Evolutionary conservation across 176 grass and related monocot species (phyloP).

Genomic region (Musa itinerans): DNA sequence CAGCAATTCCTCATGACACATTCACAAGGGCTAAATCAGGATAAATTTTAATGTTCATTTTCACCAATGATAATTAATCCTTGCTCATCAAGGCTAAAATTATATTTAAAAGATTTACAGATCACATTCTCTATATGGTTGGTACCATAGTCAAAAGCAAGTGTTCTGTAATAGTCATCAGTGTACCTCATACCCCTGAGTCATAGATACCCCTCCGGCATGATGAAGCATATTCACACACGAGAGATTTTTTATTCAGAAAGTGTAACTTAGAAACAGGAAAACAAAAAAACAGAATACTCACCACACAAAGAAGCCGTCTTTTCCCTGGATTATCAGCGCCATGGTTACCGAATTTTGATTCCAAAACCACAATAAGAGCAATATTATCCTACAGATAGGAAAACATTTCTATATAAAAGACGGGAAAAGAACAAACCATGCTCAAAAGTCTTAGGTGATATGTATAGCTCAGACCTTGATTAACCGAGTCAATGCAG

Average conservation of each 20-base stretch:
- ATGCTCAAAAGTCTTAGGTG: not conserved
- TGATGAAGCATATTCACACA: not conserved
- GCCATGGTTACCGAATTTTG: constrained; percentile 79
- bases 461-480: constrained; percentile 30
- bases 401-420: constrained; percentile 3
- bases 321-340: constrained; percentile 96
- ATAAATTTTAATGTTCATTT: too few species aligned
- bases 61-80: too few species aligned
- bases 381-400: constrained; percentile 84
- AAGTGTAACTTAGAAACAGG: not conserved
- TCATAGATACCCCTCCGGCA: not conserved
- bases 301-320: constrained; percentile 95
- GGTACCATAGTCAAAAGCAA: too few species aligned
- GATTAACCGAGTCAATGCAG: constrained; percentile 75
- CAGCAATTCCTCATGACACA: too few species aligned
- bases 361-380: constrained; percentile 84
- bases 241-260: not conserved
- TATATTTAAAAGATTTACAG: too few species aligned
- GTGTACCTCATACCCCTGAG: too few species aligned
- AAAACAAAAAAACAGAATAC: constrained; percentile 17
- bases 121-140: too few species aligned
- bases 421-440: not conserved
- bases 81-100: too few species aligned
- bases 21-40: too few species aligned
- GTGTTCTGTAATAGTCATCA: too few species aligned